Evolutionary conservation across 2,329 filamentous ascomycete genomes (phyloP).

Genomic region (Colletotrichum scovillei): DNA sequence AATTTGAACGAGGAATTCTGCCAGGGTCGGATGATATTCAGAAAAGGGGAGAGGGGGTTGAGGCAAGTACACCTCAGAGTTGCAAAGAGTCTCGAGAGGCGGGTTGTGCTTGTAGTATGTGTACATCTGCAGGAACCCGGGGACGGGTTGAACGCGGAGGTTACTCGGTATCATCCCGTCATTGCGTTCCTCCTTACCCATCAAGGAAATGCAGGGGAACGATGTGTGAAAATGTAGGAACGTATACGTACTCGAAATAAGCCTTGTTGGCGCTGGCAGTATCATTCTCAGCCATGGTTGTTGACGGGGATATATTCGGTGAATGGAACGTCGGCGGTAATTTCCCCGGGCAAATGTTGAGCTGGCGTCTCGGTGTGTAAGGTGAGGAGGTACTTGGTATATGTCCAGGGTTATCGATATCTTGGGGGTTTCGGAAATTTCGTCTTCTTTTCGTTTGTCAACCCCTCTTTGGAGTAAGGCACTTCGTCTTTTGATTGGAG

Average conservation of each 20-base stretch:
- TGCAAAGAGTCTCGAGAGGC: neutral
- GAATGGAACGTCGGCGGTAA: neutral
- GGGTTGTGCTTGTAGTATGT: neutral
- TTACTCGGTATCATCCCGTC: neutral
- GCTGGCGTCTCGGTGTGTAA: neutral
- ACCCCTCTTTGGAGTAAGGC: constrained; percentile 33
- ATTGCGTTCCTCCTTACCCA: neutral
- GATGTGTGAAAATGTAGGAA: neutral
- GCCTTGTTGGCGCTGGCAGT: constrained; percentile 35
- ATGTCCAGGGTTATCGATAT: neutral
- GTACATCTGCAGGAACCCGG: constrained; percentile 32
- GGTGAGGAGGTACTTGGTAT: neutral
- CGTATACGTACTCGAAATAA: constrained; percentile 35
- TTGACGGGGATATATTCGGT: neutral
- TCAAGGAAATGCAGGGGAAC: too few relatives aligned
- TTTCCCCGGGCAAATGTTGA: too few relatives aligned
- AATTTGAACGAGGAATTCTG: neutral
- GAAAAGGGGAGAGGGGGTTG: too few relatives aligned
- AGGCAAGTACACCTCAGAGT: too few relatives aligned
- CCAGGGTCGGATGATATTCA: too few relatives aligned
- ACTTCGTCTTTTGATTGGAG: constrained; percentile 29
- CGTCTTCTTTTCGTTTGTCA: constrained; percentile 10
- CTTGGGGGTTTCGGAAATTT: neutral
- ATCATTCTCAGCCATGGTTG: constrained; percentile 11
- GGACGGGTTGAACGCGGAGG: neutral